Percentiles rank a stretch among this genome's conserved stretches.
Conservation (phyloP, 352 stramenopile species). For the Pythium sukuiense region DNA sequence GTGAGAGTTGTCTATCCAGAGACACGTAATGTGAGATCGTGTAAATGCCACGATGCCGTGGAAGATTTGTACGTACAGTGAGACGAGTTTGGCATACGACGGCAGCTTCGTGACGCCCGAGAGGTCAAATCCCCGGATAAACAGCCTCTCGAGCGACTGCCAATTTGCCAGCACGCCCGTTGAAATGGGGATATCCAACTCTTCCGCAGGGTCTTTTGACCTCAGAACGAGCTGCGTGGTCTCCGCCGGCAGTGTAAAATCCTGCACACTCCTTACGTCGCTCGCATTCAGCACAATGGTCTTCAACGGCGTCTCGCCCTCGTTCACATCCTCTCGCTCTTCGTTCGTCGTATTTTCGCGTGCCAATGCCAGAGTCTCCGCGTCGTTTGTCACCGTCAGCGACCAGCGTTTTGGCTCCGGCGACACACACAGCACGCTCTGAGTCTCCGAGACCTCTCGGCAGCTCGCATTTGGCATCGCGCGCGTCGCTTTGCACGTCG, state of each 20-base stretch:
- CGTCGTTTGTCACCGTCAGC: slow-evolving; percentile 18
- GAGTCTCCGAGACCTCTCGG: not conserved
- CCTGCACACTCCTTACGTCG: slow-evolving; percentile 13
- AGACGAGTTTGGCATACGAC: slow-evolving; percentile 17
- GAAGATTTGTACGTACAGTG: slow-evolving; percentile 7
- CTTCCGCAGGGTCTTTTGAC: not conserved
- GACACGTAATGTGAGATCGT: not conserved
- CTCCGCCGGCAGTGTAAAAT: slow-evolving; percentile 10
- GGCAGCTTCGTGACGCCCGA: slow-evolving; percentile 7
- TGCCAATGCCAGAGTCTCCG: slow-evolving; percentile 13
- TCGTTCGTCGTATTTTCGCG: not conserved
- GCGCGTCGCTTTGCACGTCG: slow-evolving; percentile 9
- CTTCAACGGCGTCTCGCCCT: not conserved
- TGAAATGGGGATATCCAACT: slow-evolving; percentile 6
- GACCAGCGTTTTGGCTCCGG: slow-evolving; percentile 13
- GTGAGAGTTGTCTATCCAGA: slow-evolving; percentile 13
- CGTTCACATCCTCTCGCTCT: not conserved
- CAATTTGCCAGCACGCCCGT: slow-evolving; percentile 11
- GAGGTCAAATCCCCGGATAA: slow-evolving; percentile 20
- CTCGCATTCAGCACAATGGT: slow-evolving; percentile 24
- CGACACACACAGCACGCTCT: slow-evolving; percentile 17
- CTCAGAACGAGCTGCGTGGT: slow-evolving; percentile 18
- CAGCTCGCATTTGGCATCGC: slow-evolving; percentile 18
- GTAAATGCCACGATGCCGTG: not conserved
- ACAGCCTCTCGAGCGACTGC: slow-evolving; percentile 18